Base-by-base conservation (phyloP, 129 eudicot genomes). In the Heracleum sosnowskyi region DNA sequence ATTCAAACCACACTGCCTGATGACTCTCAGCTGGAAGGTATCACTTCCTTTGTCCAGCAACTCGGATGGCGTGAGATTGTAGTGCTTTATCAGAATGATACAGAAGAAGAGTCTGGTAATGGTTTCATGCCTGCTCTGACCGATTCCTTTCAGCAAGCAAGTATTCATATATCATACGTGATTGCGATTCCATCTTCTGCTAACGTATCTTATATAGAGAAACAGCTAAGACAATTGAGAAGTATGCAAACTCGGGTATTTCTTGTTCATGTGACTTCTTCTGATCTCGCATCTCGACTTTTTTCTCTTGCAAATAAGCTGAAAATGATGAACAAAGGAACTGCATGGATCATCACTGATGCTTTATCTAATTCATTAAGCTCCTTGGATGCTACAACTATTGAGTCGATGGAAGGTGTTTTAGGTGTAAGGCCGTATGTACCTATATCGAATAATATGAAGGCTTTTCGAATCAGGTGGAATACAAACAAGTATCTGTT, bases 161-260 rank as follows among this genome's bases (percentile, higher is more conserved):
- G 55, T 0, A 34, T 82, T 20, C 75, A 73, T 10, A 1, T 51
- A 4, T 51, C 60, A 5, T 51, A 51, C 60, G 10, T 51, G n/a
- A 51, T 20, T 20, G 0, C 60, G 20, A 51, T 63, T 0, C 11
- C 37, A 64, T 5, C 73, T 33, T 33, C 41, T 68, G 8, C 73
- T n/a, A 34, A 5, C 13, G 24, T 4, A 4, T 68, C 73, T 5
- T n/a, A 33, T 34, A 5, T 33, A 0, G 3, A 0, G 39, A n/a
- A 51, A n/a, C 79, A 85, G 74, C 74, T 88, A 2, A 2, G 20
- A 17, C 1, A 78, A 49, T 28, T 85, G 39, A 35, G 6, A 34
- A 66, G 62, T 0, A 83, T 39, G 87, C 82, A 80, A 39, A 80
- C 78, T 9, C 68, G 85, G 49, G 91, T 88, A 2, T 80, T 84